Percentiles rank a stretch among this genome's conserved stretches.
Evolutionary conservation across 2,329 filamentous ascomycete species (phyloP).

Genomic region (Knoxdaviesia proteae): DNA sequence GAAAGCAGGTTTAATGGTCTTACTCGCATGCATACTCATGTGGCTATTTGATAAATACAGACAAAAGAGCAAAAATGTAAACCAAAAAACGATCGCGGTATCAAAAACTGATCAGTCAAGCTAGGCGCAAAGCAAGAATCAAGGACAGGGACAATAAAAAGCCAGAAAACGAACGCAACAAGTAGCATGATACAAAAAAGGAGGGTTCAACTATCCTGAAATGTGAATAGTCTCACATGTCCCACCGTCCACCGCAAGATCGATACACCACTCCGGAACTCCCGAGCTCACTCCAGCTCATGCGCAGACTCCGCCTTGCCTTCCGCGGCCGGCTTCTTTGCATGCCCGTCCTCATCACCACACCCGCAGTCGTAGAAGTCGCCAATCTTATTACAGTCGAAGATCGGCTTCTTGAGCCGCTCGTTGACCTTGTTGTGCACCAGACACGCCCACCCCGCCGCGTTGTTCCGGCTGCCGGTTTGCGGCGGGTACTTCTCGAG

Average conservation of each 20-base stretch:
- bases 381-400: conserved; percentile 46
- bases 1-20: background rate
- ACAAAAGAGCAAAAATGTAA: too few relatives aligned
- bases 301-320: too few relatives aligned
- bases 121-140: background rate
- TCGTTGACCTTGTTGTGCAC: conserved; percentile 49
- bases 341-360: conserved; percentile 30
- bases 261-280: too few relatives aligned
- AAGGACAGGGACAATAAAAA: too few relatives aligned
- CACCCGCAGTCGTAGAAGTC: conserved; percentile 56
- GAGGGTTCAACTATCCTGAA: too few relatives aligned
- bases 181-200: too few relatives aligned
- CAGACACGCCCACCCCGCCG: conserved; percentile 47
- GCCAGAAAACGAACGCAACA: too few relatives aligned
- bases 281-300: background rate
- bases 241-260: too few relatives aligned
- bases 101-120: background rate
- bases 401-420: conserved; percentile 36
- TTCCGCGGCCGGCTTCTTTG: too few relatives aligned
- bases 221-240: too few relatives aligned
- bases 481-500: conserved; percentile 43
- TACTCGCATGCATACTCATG: conserved; percentile 2
- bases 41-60: background rate
- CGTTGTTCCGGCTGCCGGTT: conserved; percentile 38
- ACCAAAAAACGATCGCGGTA: too few relatives aligned